Base-by-base conservation (phyloP, 257 asterid species). In the Mitragyna speciosa region DNA sequence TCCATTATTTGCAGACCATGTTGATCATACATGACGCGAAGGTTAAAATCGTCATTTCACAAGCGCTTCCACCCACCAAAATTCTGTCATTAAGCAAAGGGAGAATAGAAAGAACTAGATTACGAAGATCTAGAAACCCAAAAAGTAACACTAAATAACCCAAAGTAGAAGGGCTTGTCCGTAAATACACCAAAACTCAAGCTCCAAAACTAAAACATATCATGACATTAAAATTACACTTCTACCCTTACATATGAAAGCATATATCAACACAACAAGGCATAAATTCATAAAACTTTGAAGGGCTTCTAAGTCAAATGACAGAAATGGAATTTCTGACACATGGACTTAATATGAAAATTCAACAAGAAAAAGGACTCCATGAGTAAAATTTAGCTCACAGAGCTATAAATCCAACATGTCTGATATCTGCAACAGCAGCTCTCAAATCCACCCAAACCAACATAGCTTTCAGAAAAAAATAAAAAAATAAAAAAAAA, bases 381-480 rank as follows among this genome's bases (percentile, higher is more conserved):
- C 6, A 24, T 3, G 0, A 6, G 77, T 68, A 77, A 85, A 73
- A 20, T 70, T 61, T 20, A 28, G 17, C 65, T 48, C 69, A 51
- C 43, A 45, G 58, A 67, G 59, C 78, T 45, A 78, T 74, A 78
- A 76, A 75, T 67, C 45, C 49, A 54, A 58, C 41, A 36, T 1
- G 58, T 36, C 67, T 61, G 87, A 87, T 85, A 87, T 89, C 91
- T 88, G 85, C 87, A 75, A 82, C 90, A 84, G 83, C 87, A 85
- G 78, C 85, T 81, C 83, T 84, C 4, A 75, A 84, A 81, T 84
- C 87, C 86, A 83, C 87, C 89, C 86, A 36, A 79, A 71, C 80
- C 79, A 86, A 76, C 74, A 81, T 80, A 88, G 83, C 83, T 79
- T 75, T 79, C 83, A 75, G 81, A 80, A 72, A 79, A 70, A 83